These are phyloP conservation scores for Cylindrotheca closterium DNA, from an alignment of 108 stramenopile species.

Conservation along the genomic window DNA sequence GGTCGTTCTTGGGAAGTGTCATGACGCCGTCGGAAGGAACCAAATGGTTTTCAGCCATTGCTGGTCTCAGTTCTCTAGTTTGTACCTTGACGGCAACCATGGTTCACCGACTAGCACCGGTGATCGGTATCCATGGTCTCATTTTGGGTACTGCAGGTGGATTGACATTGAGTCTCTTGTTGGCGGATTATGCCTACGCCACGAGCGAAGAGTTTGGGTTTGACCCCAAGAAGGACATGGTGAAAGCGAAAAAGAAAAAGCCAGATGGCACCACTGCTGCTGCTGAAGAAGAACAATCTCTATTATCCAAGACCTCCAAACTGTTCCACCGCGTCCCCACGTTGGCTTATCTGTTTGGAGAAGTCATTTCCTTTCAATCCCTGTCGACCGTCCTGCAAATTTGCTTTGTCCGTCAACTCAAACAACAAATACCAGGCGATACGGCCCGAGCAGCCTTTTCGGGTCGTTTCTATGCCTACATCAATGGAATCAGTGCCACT, in stretches of 20 bases:
- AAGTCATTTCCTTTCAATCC: conserved; percentile 80
- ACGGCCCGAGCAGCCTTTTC: conserved; percentile 70
- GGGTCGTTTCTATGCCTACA: conserved; percentile 71
- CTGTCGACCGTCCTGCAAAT: conserved; percentile 78
- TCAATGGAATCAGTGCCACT: conserved; percentile 56
- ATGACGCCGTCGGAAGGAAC: conserved; percentile 72
- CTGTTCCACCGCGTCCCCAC: conserved; percentile 79
- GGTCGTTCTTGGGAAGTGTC: conserved; percentile 77
- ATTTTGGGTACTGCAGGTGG: conserved; percentile 49
- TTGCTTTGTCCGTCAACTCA: conserved; percentile 63
- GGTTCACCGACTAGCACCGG: conserved; percentile 40
- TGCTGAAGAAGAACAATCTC: conserved; percentile 18
- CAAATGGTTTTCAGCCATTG: conserved; percentile 70
- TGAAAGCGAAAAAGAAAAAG: conserved; percentile 21
- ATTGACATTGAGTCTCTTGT: conserved; percentile 36
- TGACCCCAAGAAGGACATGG: conserved; percentile 44
- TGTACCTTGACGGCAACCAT: conserved; percentile 63
- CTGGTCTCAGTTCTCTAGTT: conserved; percentile 65
- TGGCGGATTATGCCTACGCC: conserved; percentile 44
- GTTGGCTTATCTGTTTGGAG: conserved; percentile 74
- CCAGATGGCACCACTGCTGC: conserved; percentile 1
- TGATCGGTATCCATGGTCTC: conserved; percentile 53
- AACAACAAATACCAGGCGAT: conserved; percentile 58
- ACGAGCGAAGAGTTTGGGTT: conserved; percentile 60
- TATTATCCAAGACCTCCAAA: conserved; percentile 48